Evolutionary conservation across 768 basidiomycete species (phyloP), one percentile per base, ranked within the genome.

Genomic region (Kwoniella newhampshirensis): DNA sequence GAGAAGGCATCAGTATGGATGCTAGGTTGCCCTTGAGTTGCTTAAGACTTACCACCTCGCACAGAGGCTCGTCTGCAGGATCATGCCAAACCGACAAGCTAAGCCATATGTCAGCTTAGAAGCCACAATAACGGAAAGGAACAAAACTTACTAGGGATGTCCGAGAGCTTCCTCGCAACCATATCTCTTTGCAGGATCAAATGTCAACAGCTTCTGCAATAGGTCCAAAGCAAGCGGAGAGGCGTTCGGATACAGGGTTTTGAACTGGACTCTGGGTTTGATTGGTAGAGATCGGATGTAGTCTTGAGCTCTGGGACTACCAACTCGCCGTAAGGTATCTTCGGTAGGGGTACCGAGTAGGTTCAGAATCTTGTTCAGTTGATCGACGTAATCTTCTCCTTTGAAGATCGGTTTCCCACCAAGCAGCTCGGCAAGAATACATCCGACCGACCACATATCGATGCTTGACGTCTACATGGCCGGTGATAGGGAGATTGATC

Each of bases 251-350:
- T 91, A 98, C 25, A 98, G 81, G 27, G 87, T 88, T 25, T 86
- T 83, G 79, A 97, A 97, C 0, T 89, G 87, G 21, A 98, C 89
- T 25, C 91, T 85, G 25, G 94, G 91, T 78, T 92, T 92, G 81
- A 94, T 98, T 21, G 96, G 96, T 26, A 99, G 82, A 23, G 92
- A 96, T 49, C 96, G 88, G 69, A 99, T 99, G 75, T 99, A 99
- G 70, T 76, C 75, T 61, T 76, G 75, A 17, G 75, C 92, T 58
- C 96, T 82, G 28, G 96, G 94, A 35, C 89, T 91, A 21, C 96
- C 96, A 48, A 99, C 93, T 44, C 96, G 86, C 44, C 94, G 86
- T 12, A 99, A 84, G 0, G 96, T 96, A 60, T 94, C 91, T 75
- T 99, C 96, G 18, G 89, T 89, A 0, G 94, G 96, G 0, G 96